Percentiles rank a stretch among this genome's conserved stretches.
These are phyloP conservation scores for Neohortaea acidophila DNA, from an alignment of 495 filamentous ascomycete genomes.

Conservation along the genomic window DNA sequence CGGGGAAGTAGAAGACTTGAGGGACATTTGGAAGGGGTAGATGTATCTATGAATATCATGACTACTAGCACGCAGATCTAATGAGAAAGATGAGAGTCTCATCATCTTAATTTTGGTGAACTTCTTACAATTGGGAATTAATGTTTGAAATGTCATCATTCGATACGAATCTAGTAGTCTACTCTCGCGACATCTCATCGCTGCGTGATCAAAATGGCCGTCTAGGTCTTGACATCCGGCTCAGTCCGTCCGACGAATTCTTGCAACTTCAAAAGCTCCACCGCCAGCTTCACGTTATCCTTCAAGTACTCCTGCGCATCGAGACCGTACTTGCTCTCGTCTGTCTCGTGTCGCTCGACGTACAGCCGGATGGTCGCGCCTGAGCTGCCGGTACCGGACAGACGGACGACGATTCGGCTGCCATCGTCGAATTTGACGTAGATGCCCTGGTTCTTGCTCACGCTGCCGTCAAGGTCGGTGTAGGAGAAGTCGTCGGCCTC, in stretches of 20 bases:
- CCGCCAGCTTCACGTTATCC: constrained; percentile 70
- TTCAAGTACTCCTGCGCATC: constrained; percentile 90
- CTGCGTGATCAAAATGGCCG: neutral
- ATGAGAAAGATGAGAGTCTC: too few species aligned
- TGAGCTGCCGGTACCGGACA: constrained; percentile 87
- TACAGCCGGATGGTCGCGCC: constrained; percentile 94
- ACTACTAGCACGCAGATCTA: too few species aligned
- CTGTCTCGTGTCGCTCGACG: constrained; percentile 77
- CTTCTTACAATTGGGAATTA: too few species aligned
- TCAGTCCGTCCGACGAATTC: constrained; percentile 78
- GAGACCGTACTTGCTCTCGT: constrained; percentile 54
- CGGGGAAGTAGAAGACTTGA: too few species aligned
- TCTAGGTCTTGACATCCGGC: constrained; percentile 86
- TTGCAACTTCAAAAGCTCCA: constrained; percentile 74
- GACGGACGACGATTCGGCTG: constrained; percentile 78
- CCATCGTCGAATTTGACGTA: constrained; percentile 91
- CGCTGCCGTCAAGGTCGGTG: constrained; percentile 89
- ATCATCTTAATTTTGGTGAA: too few species aligned
- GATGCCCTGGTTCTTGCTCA: constrained; percentile 88
- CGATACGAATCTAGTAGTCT: too few species aligned
- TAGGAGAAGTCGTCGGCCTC: constrained; percentile 94
- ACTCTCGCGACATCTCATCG: neutral
- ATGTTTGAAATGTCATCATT: too few species aligned
- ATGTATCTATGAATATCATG: too few species aligned
- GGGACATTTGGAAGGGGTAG: too few species aligned